A percentile compares a stretch with the other conserved stretches of the same genome.
Evolutionary conservation across 139 green algal genomes (phyloP).

Genomic region (Raphidocelis subcapitata): DNA sequence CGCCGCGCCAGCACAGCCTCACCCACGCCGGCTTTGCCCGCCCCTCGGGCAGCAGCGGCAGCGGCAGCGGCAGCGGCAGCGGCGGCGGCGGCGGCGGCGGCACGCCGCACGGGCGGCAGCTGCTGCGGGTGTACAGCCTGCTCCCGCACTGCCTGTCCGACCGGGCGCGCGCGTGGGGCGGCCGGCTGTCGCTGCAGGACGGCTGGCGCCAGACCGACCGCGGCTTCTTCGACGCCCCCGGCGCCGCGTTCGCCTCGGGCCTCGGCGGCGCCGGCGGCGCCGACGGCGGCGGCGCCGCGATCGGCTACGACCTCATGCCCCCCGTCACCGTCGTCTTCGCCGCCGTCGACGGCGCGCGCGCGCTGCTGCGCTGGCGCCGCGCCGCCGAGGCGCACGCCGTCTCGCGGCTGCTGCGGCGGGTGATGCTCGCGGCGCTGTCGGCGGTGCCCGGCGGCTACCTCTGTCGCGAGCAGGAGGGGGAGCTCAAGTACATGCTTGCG

Average conservation of each 20-base stretch:
- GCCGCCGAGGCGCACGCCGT: not conserved
- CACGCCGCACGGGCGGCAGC: not conserved
- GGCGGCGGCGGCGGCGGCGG: not conserved
- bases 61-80: too few relatives aligned
- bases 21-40: too few relatives aligned
- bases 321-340: not conserved
- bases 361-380: not conserved
- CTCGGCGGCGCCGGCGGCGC: not conserved
- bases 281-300: not conserved
- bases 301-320: not conserved
- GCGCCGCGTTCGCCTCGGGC: not conserved
- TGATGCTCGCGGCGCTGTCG: not conserved
- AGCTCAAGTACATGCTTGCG: slow-evolving; percentile 51
- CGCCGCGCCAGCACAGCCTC: too few relatives aligned
- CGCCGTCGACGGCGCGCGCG: not conserved
- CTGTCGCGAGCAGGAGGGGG: slow-evolving; percentile 38
- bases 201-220: slow-evolving; percentile 5
- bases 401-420: not conserved
- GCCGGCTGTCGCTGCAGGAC: not conserved
- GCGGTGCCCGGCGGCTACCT: slow-evolving; percentile 33
- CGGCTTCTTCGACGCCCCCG: slow-evolving; percentile 13
- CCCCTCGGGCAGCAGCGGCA: too few relatives aligned
- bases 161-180: not conserved
- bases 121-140: slow-evolving; percentile 9
- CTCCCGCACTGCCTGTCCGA: not conserved